Base-by-base conservation (phyloP, 1,284 basidiomycete genomes). In the Neonothopanus nambi region DNA sequence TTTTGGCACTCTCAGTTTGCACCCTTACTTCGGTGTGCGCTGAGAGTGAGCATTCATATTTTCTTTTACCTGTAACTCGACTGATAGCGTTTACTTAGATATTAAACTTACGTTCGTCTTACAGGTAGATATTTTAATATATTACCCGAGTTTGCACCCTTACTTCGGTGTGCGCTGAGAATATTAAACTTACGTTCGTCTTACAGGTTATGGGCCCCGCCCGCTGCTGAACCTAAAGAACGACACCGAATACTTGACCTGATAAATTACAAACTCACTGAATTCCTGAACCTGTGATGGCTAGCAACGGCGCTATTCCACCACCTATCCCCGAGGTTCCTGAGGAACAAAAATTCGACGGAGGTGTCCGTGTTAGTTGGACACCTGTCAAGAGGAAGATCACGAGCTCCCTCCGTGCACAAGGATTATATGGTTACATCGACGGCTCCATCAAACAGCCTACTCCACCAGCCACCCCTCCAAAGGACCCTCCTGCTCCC, bases 331-430 rank as follows among this genome's bases (percentile, higher is more conserved):
- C 46, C 17, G 46, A 54, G 6, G 46, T 54, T 20, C 21, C 52
- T 18, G 47, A 41, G n/a, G 52, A 54, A 18, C 33, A 24, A 30
- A 54, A 54, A 26, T 49, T 54, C 36, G 47, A 54, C n/a, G 52
- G 47, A 23, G 52, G 52, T 28, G 41, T 51, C 26, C 15, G 49
- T 11, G 33, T 23, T 1, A 3, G n/a, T 9, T 51, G 49, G 49
- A 30, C 33, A 26, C 3, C 42, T n/a, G 51, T 39, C 5, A 39
- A 36, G 18, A 20, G 43, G 18, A 52, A 28, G 33, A 20, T 46
- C 4, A 9, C 17, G 23, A 38, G 26, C 15, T 12, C 51, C 0
- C 23, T 41, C 4, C 18, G 40, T 28, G 26, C 11, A 28, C 45
- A 47, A 36, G 52, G 52, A 9, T 38, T 53, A 7, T 23, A 28